Base-by-base conservation (phyloP, 1,139 yeast genomes). In the Lodderomyces beijingensis region DNA sequence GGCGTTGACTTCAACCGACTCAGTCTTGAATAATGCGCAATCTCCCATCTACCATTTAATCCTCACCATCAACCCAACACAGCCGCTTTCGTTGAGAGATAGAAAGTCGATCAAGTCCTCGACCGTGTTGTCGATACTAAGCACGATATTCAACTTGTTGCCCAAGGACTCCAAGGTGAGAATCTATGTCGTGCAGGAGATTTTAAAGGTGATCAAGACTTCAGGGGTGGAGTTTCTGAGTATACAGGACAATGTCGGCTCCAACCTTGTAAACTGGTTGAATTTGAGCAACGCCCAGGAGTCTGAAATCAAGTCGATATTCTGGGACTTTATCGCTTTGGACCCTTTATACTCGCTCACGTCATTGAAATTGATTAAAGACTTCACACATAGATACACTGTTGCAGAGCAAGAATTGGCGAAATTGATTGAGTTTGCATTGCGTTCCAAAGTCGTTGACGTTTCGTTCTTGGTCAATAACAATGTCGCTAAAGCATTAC, bases 51-150 rank as follows among this genome's bases (percentile, higher is more conserved):
- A 63, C 30, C 43, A 53, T 28, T 53, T 52, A 33, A 57, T 69
- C 41, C 45, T 57, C 16, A 59, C 54, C 33, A 46, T 59, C 29
- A 61, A 57, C 34, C 74, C 74, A 33, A 43, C 47, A 25, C 57
- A 60, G 42, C 64, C 60, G 42, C 66, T 68, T 28, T 55, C 69
- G 22, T 59, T 68, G 47, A 64, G 73, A 55, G 74, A 69, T 51
- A 64, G 74, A 53, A 65, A 58, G 47, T 57, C 70, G 28, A 63
- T 69, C 41, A 67, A 63, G 44, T 51, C 71, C 19, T 57, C 71
- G 35, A 62, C 70, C 32, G 53, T 69, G 23, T 56, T 69, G 47
- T 65, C 73, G 16, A 57, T 60, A 39, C 57, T 68, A 38, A 65
- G 62, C 46, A 64, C 65, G 28, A 53, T 65, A 32, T 69, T 69